phyloP scores from a whole-genome alignment of 129 eudicot species.

The Solidago caesia region DNA sequence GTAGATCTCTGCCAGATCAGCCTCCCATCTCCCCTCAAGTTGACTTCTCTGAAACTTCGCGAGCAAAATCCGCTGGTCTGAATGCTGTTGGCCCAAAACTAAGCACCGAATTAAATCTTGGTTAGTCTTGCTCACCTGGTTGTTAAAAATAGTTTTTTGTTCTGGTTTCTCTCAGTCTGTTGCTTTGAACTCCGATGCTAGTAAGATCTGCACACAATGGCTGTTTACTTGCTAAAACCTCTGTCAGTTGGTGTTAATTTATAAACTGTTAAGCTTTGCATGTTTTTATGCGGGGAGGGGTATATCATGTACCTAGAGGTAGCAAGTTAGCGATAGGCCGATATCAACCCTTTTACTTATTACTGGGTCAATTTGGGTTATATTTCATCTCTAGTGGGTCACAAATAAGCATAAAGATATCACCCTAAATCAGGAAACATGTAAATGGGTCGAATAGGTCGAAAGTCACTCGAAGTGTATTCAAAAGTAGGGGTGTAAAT shows the following conservation, averaged over 20 bases:
- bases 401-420: neutral
- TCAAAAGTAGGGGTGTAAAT: neutral
- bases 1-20: slow-evolving; percentile 75
- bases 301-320: neutral
- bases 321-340: neutral
- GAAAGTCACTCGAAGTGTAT: neutral
- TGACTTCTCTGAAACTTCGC: slow-evolving; percentile 60
- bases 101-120: slow-evolving; percentile 68
- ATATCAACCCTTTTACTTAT: neutral
- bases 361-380: neutral
- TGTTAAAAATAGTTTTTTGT: neutral
- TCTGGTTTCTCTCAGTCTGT: neutral
- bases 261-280: neutral
- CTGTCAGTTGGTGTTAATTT: neutral
- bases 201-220: neutral
- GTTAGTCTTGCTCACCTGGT: slow-evolving; percentile 47
- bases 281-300: neutral
- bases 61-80: slow-evolving; percentile 74
- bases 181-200: neutral
- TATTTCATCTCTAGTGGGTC: neutral
- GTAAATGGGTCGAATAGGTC: neutral
- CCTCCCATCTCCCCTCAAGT: slow-evolving; percentile 54
- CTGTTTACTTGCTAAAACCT: neutral
- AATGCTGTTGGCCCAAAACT: slow-evolving; percentile 53
- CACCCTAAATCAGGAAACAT: neutral